These are phyloP conservation scores for Termitomyces sp. DNA, from an alignment of 1,284 basidiomycete genomes.

Conservation along the genomic window DNA sequence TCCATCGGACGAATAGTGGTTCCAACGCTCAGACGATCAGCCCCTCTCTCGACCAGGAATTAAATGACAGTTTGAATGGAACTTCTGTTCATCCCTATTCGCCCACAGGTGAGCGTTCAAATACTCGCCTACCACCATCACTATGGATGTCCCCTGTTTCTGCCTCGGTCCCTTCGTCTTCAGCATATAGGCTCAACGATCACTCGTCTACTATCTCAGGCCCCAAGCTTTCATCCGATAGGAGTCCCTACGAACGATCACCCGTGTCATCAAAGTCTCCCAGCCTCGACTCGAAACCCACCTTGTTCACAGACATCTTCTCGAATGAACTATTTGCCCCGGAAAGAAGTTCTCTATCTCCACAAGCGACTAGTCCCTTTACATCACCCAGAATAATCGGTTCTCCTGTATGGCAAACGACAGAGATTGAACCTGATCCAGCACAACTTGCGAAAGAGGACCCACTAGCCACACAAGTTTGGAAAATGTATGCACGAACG, in stretches of 20 bases:
- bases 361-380: slow-evolving; percentile 45
- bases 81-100: slow-evolving; percentile 26
- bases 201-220: slow-evolving; percentile 31
- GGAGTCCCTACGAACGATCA: slow-evolving; percentile 29
- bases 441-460: slow-evolving; percentile 72
- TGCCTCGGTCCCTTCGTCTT: slow-evolving; percentile 32
- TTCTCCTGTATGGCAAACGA: slow-evolving; percentile 57
- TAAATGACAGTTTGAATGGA: slow-evolving; percentile 17
- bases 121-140: slow-evolving; percentile 59
- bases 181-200: slow-evolving; percentile 25
- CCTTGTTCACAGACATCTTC: slow-evolving; percentile 67
- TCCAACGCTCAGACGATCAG: slow-evolving; percentile 9
- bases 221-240: slow-evolving; percentile 26
- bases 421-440: slow-evolving; percentile 47
- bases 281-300: slow-evolving; percentile 47
- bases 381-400: slow-evolving; percentile 61
- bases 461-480: slow-evolving; percentile 91
- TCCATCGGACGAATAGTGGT: slow-evolving; percentile 14
- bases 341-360: slow-evolving; percentile 37
- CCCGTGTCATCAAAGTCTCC: slow-evolving; percentile 39
- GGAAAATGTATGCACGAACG: slow-evolving; percentile 93
- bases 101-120: slow-evolving; percentile 46
- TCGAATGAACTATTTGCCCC: slow-evolving; percentile 58
- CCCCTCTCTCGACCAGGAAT: slow-evolving; percentile 4
- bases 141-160: slow-evolving; percentile 76